phyloP scores from a whole-genome alignment of 257 asterid genomes.

The Lavandula angustifolia region DNA sequence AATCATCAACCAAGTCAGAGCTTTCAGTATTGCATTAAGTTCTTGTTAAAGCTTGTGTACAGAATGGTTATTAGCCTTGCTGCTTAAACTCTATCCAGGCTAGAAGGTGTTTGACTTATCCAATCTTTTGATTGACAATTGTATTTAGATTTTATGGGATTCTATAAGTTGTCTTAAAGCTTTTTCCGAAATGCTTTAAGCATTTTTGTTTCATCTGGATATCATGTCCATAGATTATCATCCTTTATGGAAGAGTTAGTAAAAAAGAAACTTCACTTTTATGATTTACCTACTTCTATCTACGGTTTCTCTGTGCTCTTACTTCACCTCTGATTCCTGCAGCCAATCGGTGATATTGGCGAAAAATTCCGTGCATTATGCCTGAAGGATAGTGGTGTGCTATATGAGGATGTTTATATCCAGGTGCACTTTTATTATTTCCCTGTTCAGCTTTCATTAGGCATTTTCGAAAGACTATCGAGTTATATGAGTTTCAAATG shows the following conservation, averaged over 20 bases:
- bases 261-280: neutral
- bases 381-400: constrained; percentile 91
- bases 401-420: constrained; percentile 87
- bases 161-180: neutral
- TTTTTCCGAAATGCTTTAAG: neutral
- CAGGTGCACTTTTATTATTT: constrained; percentile 54
- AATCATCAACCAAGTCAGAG: neutral
- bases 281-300: constrained; percentile 13
- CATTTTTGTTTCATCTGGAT: constrained; percentile 5
- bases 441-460: constrained; percentile 7
- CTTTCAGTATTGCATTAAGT: constrained; percentile 18
- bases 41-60: neutral
- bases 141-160: constrained; percentile 1
- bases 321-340: constrained; percentile 39
- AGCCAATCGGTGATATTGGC: constrained; percentile 83
- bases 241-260: neutral
- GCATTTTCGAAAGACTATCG: too few species aligned
- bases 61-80: constrained; percentile 6
- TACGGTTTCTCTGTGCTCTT: constrained; percentile 24
- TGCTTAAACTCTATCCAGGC: neutral
- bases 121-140: neutral
- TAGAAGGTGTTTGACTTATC: neutral
- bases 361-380: constrained; percentile 84
- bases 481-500: constrained; percentile 8
- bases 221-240: constrained; percentile 20